phyloP scores from a whole-genome alignment of 768 basidiomycete genomes.

The Botryobasidium botryosum region DNA sequence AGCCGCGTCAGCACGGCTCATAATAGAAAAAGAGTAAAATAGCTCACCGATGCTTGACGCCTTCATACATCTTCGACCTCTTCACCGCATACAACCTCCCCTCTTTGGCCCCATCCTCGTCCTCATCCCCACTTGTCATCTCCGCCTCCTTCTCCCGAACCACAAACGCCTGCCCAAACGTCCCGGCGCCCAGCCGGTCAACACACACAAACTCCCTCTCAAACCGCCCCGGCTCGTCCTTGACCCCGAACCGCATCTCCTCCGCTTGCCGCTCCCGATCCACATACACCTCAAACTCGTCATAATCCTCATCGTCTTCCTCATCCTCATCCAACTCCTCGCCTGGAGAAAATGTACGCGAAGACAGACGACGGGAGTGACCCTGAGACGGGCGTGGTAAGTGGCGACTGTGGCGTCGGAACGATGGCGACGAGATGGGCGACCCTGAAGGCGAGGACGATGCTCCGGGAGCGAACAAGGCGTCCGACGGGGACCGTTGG shows the following conservation, averaged over 20 bases:
- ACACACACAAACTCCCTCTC: conserved; percentile 67
- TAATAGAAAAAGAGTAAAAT: background rate
- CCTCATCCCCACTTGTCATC: conserved; percentile 13
- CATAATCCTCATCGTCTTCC: conserved; percentile 2
- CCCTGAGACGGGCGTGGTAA: background rate
- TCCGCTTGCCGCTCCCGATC: background rate
- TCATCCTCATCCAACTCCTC: background rate
- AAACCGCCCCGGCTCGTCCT: conserved; percentile 47
- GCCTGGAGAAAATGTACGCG: no score
- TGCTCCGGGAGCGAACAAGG: background rate
- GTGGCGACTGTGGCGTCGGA: background rate
- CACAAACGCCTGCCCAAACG: conserved; percentile 87
- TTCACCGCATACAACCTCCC: conserved; percentile 66
- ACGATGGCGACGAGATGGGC: background rate
- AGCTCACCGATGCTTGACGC: conserved; percentile 72
- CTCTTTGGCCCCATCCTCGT: conserved; percentile 14
- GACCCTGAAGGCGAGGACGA: background rate
- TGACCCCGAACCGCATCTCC: conserved; percentile 2
- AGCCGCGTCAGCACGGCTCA: background rate
- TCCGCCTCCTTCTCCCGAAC: conserved; percentile 44
- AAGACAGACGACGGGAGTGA: no score
- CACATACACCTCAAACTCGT: conserved; percentile 4
- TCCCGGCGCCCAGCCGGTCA: conserved; percentile 74
- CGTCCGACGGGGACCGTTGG: background rate
- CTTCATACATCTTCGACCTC: conserved; percentile 84